phyloP scores from a whole-genome alignment of 148 eudicot species.

The Rhododendron ovatum region DNA sequence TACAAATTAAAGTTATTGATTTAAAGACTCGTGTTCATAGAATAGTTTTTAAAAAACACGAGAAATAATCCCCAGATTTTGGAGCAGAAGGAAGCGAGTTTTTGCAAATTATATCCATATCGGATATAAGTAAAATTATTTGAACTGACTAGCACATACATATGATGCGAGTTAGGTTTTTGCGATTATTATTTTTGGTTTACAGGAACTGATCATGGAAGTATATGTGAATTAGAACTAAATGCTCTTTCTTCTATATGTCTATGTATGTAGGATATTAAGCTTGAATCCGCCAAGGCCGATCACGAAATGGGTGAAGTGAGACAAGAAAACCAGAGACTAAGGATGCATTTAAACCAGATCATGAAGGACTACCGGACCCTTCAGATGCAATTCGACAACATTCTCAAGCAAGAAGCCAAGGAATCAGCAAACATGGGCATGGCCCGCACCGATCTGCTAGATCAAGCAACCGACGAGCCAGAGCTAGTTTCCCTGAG shows the following conservation, averaged over 20 bases:
- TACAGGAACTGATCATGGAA: too few relatives aligned
- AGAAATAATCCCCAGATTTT: too few relatives aligned
- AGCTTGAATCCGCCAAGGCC: slow-evolving; percentile 53
- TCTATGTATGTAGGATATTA: slow-evolving; percentile 41
- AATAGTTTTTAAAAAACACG: too few relatives aligned
- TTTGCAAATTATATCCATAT: too few relatives aligned
- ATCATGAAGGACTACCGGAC: slow-evolving; percentile 58
- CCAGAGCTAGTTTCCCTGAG: slow-evolving; percentile 58
- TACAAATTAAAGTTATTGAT: too few relatives aligned
- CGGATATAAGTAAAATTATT: too few relatives aligned
- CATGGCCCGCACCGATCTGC: not conserved
- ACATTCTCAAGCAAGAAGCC: slow-evolving; percentile 33
- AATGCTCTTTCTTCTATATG: not conserved
- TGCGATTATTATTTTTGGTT: not conserved
- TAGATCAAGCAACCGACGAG: slow-evolving; percentile 16
- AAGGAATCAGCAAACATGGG: slow-evolving; percentile 4
- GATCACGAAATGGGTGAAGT: slow-evolving; percentile 54
- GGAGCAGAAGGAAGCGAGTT: too few relatives aligned
- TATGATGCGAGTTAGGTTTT: not conserved
- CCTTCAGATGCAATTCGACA: slow-evolving; percentile 52
- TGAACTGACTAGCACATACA: too few relatives aligned
- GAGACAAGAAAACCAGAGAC: slow-evolving; percentile 72
- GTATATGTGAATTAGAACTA: not conserved
- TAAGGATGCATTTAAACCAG: slow-evolving; percentile 43
- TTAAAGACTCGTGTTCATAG: too few relatives aligned